Percentiles rank a stretch among this genome's conserved stretches.
Conservation (phyloP, 2,329 filamentous ascomycete genomes). For the Aspergillus quadrilineatus region DNA sequence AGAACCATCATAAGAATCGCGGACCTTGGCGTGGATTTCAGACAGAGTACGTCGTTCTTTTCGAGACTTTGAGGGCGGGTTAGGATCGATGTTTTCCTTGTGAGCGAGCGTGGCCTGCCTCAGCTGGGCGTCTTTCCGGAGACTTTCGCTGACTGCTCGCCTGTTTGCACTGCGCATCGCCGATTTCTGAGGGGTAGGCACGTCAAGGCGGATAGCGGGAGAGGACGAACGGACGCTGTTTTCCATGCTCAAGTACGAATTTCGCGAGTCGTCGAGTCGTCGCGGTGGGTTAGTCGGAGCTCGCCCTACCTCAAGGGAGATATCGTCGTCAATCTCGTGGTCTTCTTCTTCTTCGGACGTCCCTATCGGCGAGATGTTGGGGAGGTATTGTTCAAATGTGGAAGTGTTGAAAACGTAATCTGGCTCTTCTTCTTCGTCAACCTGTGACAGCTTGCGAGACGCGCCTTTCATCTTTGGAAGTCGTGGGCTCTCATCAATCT, state of each 20-base stretch:
- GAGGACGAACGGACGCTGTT: slow-evolving; percentile 45
- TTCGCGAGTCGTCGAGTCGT: slow-evolving; percentile 51
- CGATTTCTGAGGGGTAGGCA: slow-evolving; percentile 39
- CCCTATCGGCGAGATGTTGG: slow-evolving; percentile 47
- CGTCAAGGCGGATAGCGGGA: slow-evolving; percentile 40
- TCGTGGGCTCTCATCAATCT: slow-evolving; percentile 31
- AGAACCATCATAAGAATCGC: slow-evolving; percentile 54
- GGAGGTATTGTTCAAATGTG: slow-evolving; percentile 47
- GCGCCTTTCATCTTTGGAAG: slow-evolving; percentile 27
- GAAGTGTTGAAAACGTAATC: slow-evolving; percentile 49
- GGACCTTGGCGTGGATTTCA: slow-evolving; percentile 56
- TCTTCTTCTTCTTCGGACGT: slow-evolving; percentile 42
- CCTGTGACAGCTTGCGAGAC: slow-evolving; percentile 16
- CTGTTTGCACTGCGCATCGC: slow-evolving; percentile 29
- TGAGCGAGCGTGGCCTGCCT: slow-evolving; percentile 41
- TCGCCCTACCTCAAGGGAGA: slow-evolving; percentile 59
- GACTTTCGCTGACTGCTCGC: slow-evolving; percentile 35
- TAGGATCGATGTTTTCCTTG: slow-evolving; percentile 42
- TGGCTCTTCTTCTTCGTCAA: slow-evolving; percentile 34
- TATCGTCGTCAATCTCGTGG: slow-evolving; percentile 45
- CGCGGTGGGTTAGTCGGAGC: slow-evolving; percentile 43
- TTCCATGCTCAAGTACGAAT: slow-evolving; percentile 50
- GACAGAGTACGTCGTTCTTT: slow-evolving; percentile 51
- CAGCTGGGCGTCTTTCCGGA: slow-evolving; percentile 44
- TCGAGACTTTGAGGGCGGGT: slow-evolving; percentile 36